Evolutionary conservation across 2,329 filamentous ascomycete species (phyloP).

Genomic region (Rugonectria rugulosa): DNA sequence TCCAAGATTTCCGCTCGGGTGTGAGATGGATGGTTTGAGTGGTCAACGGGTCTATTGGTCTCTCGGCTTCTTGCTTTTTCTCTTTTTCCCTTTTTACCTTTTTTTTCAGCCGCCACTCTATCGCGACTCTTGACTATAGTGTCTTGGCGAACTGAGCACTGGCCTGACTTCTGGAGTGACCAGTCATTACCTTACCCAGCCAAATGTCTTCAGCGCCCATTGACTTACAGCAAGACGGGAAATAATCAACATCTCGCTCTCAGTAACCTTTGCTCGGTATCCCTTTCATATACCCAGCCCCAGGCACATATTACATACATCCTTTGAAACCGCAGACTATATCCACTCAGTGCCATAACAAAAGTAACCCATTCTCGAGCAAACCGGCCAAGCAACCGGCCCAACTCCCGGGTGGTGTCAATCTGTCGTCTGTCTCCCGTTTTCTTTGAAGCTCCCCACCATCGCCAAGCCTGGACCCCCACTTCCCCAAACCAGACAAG

Average conservation of each 20-base stretch:
- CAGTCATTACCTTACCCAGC: too few relatives aligned
- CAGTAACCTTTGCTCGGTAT: background rate
- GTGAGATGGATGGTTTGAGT: background rate
- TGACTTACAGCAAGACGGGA: too few relatives aligned
- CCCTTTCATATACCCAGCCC: too few relatives aligned
- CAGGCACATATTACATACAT: too few relatives aligned
- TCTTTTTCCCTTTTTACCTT: background rate
- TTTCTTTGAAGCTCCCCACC: slow-evolving; percentile 3
- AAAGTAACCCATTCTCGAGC: background rate
- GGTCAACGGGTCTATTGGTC: background rate
- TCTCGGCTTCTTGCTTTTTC: background rate
- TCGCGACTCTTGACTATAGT: background rate
- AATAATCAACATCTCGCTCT: too few relatives aligned
- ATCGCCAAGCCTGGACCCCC: slow-evolving; percentile 6
- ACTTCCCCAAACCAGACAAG: slow-evolving; percentile 9
- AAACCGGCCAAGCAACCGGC: slow-evolving; percentile 13
- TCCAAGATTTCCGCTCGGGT: slow-evolving; percentile 3
- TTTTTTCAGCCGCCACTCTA: background rate
- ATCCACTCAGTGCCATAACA: background rate
- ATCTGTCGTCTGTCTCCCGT: slow-evolving; percentile 12
- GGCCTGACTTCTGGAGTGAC: too few relatives aligned
- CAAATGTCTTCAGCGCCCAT: too few relatives aligned
- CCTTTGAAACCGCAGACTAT: background rate
- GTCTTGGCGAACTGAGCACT: too few relatives aligned
- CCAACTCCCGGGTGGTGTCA: slow-evolving; percentile 18